Evolutionary conservation across 371 early-diverging fungal genomes (phyloP).

Genomic region (Polyrhizophydium stewartii): DNA sequence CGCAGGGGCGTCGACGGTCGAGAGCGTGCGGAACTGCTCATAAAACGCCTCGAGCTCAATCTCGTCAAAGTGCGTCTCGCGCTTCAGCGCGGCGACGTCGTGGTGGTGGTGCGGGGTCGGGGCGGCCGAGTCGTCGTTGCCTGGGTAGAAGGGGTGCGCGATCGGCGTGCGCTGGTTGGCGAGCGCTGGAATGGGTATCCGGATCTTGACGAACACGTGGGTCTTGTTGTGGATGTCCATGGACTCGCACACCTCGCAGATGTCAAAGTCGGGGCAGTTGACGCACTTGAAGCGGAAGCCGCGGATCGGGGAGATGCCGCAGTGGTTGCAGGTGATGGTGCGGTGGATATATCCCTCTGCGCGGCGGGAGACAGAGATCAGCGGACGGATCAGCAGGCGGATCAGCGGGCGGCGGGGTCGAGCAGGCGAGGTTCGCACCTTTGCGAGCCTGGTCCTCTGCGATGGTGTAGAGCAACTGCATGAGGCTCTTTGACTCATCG

Average conservation of each 20-base stretch:
- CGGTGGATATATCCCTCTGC: conserved; percentile 79
- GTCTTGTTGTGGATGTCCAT: conserved; percentile 69
- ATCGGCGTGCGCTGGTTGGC: conserved; percentile 79
- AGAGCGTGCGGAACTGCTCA: conserved; percentile 76
- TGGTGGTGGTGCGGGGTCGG: neutral
- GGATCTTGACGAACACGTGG: conserved; percentile 86
- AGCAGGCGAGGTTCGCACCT: conserved; percentile 38
- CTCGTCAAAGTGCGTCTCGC: conserved; percentile 72
- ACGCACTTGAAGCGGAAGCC: conserved; percentile 91
- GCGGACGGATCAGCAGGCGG: neutral
- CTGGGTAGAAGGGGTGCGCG: conserved; percentile 81
- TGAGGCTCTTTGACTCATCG: conserved; percentile 48
- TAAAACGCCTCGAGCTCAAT: conserved; percentile 82
- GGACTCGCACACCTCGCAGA: conserved; percentile 91
- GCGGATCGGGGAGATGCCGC: conserved; percentile 78
- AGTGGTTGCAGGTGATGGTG: conserved; percentile 90
- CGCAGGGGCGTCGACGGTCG: conserved; percentile 54
- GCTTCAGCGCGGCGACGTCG: conserved; percentile 47
- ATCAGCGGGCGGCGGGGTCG: neutral
- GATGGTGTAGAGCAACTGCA: conserved; percentile 77
- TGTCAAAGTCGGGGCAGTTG: conserved; percentile 88
- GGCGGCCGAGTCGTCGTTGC: conserved; percentile 19
- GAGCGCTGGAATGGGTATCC: conserved; percentile 92
- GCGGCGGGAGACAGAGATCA: neutral
- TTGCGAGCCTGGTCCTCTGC: conserved; percentile 84